Conservation (phyloP, 2,329 filamentous ascomycete species). For the Aureobasidium melanogenum region DNA sequence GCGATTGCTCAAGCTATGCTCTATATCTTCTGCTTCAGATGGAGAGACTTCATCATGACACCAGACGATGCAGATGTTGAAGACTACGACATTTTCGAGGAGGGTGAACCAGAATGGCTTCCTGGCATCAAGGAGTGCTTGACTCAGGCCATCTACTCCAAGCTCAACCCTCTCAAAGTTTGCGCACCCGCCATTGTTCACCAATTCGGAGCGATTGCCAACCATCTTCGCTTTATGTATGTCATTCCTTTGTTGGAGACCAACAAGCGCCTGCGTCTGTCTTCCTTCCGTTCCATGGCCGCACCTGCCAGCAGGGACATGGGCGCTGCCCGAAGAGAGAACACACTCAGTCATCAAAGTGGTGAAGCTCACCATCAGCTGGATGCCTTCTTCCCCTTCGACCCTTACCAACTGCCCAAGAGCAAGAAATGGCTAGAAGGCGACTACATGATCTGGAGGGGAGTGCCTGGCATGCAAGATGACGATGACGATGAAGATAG, state of each 20-base stretch:
- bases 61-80: conserved; percentile 31
- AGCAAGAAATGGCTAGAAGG: conserved; percentile 82
- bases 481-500: conserved; percentile 43
- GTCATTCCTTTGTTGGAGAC: conserved; percentile 79
- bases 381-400: conserved; percentile 94
- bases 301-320: conserved; percentile 39
- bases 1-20: conserved; percentile 79
- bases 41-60: conserved; percentile 72
- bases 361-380: conserved; percentile 77
- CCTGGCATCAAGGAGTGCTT: conserved; percentile 65
- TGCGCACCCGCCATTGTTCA: conserved; percentile 84
- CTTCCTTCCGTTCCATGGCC: conserved; percentile 36
- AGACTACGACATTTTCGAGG: conserved; percentile 47
- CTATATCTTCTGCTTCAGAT: conserved; percentile 97
- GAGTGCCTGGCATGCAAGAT: conserved; percentile 54
- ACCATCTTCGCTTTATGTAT: conserved; percentile 81
- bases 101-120: conserved; percentile 71
- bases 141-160: conserved; percentile 70
- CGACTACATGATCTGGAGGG: conserved; percentile 74
- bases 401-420: conserved; percentile 82
- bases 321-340: conserved; percentile 46
- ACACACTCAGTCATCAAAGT: conserved; percentile 42
- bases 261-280: conserved; percentile 80
- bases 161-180: conserved; percentile 90
- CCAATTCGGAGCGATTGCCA: conserved; percentile 81